Base-by-base conservation (phyloP, 2,329 filamentous ascomycete species). In the Penicillium palitans region DNA sequence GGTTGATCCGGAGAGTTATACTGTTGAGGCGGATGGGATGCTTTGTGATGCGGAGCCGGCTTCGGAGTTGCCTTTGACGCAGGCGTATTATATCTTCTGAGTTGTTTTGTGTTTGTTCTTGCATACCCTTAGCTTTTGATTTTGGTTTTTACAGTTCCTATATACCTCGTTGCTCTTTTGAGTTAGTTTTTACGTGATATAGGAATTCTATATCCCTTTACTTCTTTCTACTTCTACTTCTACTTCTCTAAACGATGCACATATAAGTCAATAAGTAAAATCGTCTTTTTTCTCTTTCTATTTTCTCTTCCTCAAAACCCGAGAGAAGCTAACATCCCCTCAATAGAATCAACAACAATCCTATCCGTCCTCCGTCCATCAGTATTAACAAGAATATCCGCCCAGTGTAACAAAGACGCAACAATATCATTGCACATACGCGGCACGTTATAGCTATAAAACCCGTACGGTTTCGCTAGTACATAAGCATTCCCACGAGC, bases 1-100 rank as follows among this genome's bases (percentile, higher is more conserved):
- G 68, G 93, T 98, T 60, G 93, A 98, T 74, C 90, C 93, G 6
- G 93, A 98, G 82, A 87, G 84, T 69, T 98, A 97, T 78, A 80
- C 81, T 17, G 93, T 97, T 27, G 87, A 93, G 78, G 93, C 93
- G 2, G 91, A 96, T 76, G 92, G 90, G 0, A 76, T 84, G 74
- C 79, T 87, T 37, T 93, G 90, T 71, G 83, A 79, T 42, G 91
- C 91, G 0, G 90, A 89, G 74, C 90, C 92, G 4, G 85, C 89
- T 24, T 80, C 81, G 27, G 81, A 71, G 52, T 74, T 97, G 75
- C 92, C 92, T 7, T 79, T 96, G 71, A 87, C 89, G 59, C 91
- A 96, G 79, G 80, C 77, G 15, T 93, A 84, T 71, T 96, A 87
- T 74, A 85, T 93, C 52, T 96, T 89, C 72, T 95, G 65, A n/a